Conservation (phyloP, 495 filamentous ascomycete genomes). For the Neurospora cerealis region DNA sequence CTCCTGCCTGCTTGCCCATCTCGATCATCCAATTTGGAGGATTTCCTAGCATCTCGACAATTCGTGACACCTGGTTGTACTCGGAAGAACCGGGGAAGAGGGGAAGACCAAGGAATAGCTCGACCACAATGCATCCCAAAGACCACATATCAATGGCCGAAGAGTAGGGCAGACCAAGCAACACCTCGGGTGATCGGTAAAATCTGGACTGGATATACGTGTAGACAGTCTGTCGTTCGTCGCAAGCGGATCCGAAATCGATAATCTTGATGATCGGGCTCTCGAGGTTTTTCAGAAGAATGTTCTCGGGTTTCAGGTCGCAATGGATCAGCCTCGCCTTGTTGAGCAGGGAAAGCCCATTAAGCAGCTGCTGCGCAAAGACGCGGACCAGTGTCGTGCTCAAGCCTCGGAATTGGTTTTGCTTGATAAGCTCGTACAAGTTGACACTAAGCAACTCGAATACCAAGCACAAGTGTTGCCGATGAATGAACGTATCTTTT, state of each 20-base stretch:
- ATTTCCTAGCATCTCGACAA: slow-evolving; percentile 96
- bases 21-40: slow-evolving; percentile 99
- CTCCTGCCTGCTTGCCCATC: slow-evolving; percentile 94
- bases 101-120: slow-evolving; percentile 90
- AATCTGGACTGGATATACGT: slow-evolving; percentile 99
- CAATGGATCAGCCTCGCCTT: slow-evolving; percentile 98
- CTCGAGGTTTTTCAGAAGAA: slow-evolving; percentile 94
- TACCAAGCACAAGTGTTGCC: slow-evolving; percentile 94
- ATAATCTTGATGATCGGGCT: slow-evolving; percentile 99
- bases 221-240: slow-evolving; percentile 97
- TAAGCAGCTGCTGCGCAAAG: slow-evolving; percentile 94
- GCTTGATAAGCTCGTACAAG: slow-evolving; percentile 97
- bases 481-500: slow-evolving; percentile 97
- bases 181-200: slow-evolving; percentile 93
- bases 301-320: slow-evolving; percentile 98
- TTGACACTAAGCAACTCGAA: slow-evolving; percentile 98
- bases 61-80: slow-evolving; percentile 95
- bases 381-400: slow-evolving; percentile 97
- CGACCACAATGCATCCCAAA: slow-evolving; percentile 95
- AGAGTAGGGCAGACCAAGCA: slow-evolving; percentile 90
- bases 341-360: slow-evolving; percentile 83
- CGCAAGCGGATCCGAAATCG: slow-evolving; percentile 97
- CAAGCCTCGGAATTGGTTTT: slow-evolving; percentile 96
- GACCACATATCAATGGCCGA: slow-evolving; percentile 99
- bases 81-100: slow-evolving; percentile 97